These are phyloP conservation scores for Aureobasidium sp. DNA, from an alignment of 2,329 filamentous ascomycete species.

Conservation along the genomic window DNA sequence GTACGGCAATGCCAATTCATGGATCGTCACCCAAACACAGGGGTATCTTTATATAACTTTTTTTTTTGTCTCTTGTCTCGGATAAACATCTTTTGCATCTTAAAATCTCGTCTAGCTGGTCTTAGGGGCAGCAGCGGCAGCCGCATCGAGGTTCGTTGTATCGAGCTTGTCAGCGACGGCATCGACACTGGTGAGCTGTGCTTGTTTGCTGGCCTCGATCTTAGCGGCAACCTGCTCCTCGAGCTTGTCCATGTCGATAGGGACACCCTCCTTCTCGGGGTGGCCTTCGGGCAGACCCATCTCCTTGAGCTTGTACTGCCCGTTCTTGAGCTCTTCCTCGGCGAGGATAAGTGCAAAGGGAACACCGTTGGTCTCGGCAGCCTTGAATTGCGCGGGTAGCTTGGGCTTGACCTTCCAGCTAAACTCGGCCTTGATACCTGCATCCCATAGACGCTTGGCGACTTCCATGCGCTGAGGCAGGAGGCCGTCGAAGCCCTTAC, in stretches of 20 bases:
- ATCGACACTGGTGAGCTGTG: conserved; percentile 23
- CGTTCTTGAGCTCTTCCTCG: conserved; percentile 75
- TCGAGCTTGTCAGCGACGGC: conserved; percentile 15
- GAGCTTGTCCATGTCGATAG: conserved; percentile 58
- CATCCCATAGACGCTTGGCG: conserved; percentile 70
- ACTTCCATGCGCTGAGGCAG: conserved; percentile 78
- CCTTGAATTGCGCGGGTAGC: conserved; percentile 82
- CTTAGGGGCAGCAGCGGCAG: conserved; percentile 18
- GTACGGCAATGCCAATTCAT: neutral
- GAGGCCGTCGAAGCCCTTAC: conserved; percentile 73
- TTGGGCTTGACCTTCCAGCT: conserved; percentile 86
- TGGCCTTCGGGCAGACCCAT: conserved; percentile 71
- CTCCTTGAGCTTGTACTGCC: conserved; percentile 83
- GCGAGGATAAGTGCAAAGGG: conserved; percentile 85
- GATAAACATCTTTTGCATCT: neutral
- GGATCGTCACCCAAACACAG: neutral
- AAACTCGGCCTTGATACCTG: conserved; percentile 86
- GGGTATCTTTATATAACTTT: conserved; percentile 12
- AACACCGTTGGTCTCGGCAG: conserved; percentile 68
- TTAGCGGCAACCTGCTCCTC: conserved; percentile 54
- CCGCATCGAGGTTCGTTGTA: conserved; percentile 17
- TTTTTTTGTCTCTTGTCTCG: neutral
- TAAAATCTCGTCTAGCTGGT: conserved; percentile 11
- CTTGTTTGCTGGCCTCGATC: conserved; percentile 29
- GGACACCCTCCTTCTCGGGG: conserved; percentile 80